Evolutionary conservation across 345 rosid species (phyloP).

Genomic region (Alliaria petiolata): DNA sequence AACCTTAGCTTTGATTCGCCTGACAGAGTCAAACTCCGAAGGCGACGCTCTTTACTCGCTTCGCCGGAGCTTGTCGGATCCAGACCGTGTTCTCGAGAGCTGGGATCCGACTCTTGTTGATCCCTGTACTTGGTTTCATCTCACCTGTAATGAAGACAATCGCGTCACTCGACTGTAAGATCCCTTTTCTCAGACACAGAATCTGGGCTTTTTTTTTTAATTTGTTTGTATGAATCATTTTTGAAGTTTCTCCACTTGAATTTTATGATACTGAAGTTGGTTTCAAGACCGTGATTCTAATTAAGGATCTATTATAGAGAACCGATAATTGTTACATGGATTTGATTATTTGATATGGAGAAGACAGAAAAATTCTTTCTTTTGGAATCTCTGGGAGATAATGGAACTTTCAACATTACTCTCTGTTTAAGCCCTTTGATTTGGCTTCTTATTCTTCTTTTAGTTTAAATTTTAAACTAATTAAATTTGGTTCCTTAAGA

Average conservation of each 20-base stretch:
- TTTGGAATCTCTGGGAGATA: background rate
- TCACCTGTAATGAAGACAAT: constrained; percentile 62
- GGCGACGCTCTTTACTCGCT: constrained; percentile 73
- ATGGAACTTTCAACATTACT: background rate
- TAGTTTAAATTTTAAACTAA: background rate
- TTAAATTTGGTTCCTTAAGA: background rate
- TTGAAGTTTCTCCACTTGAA: no score
- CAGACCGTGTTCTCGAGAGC: constrained; percentile 67
- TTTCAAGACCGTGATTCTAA: background rate
- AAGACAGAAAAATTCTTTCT: background rate
- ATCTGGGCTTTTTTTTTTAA: background rate
- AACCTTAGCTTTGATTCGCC: constrained; percentile 13
- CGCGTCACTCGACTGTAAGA: constrained; percentile 70
- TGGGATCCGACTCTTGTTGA: constrained; percentile 92
- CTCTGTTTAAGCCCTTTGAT: background rate
- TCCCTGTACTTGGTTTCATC: constrained; percentile 93
- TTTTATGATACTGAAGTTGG: no score
- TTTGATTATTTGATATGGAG: background rate
- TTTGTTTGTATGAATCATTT: no score
- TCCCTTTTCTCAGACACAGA: background rate
- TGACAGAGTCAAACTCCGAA: constrained; percentile 56
- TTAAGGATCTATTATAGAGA: no score
- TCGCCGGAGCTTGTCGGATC: constrained; percentile 63
- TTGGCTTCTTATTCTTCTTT: no score
- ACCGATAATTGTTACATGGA: background rate